These are phyloP conservation scores for Colletotrichum sp. DNA, from an alignment of 2,329 filamentous ascomycete species.

Conservation along the genomic window DNA sequence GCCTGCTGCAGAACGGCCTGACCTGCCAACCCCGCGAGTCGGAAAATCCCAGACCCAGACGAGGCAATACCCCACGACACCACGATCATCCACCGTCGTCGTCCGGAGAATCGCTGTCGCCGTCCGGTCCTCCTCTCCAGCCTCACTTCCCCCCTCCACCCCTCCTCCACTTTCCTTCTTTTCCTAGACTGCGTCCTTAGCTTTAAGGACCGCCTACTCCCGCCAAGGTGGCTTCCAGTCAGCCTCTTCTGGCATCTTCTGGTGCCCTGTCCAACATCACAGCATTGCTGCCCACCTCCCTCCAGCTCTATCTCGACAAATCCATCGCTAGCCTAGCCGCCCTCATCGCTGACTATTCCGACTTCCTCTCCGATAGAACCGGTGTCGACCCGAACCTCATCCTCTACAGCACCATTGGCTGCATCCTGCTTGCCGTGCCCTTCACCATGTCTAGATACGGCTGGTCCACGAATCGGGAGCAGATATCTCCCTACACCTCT, in stretches of 20 bases:
- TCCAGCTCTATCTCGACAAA: conserved; percentile 60
- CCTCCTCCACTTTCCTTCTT: conserved; percentile 1
- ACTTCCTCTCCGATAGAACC: conserved; percentile 55
- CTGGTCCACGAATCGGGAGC: conserved; percentile 50
- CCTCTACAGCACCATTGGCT: conserved; percentile 56
- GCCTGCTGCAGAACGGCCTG: conserved; percentile 17
- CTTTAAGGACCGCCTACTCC: conserved; percentile 29
- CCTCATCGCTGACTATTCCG: conserved; percentile 52
- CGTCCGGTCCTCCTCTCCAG: background rate
- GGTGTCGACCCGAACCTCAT: conserved; percentile 54
- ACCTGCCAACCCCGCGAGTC: conserved; percentile 13
- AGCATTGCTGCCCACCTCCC: conserved; percentile 49
- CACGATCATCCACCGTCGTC: background rate
- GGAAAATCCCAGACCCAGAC: conserved; percentile 5
- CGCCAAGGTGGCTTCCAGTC: conserved; percentile 68
- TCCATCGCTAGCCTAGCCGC: conserved; percentile 54
- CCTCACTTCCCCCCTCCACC: conserved; percentile 21
- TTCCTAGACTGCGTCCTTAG: conserved; percentile 22
- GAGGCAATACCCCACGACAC: conserved; percentile 20
- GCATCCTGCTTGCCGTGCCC: conserved; percentile 52
- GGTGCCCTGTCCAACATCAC: conserved; percentile 67
- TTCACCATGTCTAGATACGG: conserved; percentile 62
- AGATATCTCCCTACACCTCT: conserved; percentile 58
- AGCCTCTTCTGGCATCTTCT: conserved; percentile 63
- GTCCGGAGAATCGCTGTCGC: background rate